Evolutionary conservation across 192 early-diverging fungal genomes (phyloP).

Genomic region (Allomyces javanicus): DNA sequence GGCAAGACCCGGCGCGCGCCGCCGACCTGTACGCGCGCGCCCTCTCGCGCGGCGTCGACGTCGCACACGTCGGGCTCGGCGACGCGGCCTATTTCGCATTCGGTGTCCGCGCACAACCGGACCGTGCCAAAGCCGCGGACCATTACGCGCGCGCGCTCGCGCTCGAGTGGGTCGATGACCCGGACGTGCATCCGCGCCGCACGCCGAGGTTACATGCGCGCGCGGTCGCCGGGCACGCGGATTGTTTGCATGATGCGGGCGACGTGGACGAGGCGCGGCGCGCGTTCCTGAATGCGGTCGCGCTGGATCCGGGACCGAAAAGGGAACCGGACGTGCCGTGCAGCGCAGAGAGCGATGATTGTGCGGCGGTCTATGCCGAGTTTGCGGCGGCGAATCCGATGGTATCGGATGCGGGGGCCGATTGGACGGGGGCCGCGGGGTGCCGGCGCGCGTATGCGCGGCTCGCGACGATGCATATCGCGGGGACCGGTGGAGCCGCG

Average conservation of each 20-base stretch:
- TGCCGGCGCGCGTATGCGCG: constrained; percentile 16
- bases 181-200: not conserved
- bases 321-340: too few species aligned
- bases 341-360: too few species aligned
- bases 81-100: not conserved
- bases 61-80: not conserved
- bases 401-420: too few species aligned
- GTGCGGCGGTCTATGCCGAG: too few species aligned
- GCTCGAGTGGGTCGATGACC: not conserved
- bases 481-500: constrained; percentile 14
- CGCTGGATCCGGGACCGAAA: not conserved
- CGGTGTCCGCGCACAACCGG: not conserved
- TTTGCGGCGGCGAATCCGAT: too few species aligned
- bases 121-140: not conserved
- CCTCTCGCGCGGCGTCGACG: not conserved
- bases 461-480: constrained; percentile 14
- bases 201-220: not conserved
- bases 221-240: not conserved
- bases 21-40: not conserved
- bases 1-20: not conserved
- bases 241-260: not conserved
- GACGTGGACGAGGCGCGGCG: not conserved
- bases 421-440: constrained; percentile 6
- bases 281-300: not conserved
- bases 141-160: too few species aligned